A percentile compares a stretch with the other conserved stretches of the same genome.
These are phyloP conservation scores for Aspergillus transmontanensis DNA, from an alignment of 2,329 filamentous ascomycete genomes.

Conservation along the genomic window DNA sequence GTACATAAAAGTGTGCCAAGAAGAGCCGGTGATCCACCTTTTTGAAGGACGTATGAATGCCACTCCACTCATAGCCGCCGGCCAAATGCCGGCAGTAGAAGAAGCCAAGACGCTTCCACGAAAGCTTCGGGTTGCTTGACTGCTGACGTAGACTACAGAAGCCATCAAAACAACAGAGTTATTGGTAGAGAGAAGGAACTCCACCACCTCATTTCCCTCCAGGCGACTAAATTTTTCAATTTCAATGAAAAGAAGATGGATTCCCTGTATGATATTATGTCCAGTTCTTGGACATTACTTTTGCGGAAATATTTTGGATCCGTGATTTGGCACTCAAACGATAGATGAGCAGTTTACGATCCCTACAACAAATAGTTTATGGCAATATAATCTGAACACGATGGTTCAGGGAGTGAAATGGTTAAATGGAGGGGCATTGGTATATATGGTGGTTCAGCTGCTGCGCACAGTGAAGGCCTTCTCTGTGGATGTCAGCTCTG, in stretches of 20 bases:
- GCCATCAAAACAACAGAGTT: background rate
- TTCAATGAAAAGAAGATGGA: background rate
- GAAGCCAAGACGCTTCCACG: conserved; percentile 1
- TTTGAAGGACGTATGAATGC: background rate
- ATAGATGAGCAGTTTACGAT: background rate
- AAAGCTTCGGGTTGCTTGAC: conserved; percentile 1
- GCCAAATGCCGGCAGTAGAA: background rate
- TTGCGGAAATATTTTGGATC: background rate
- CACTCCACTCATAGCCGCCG: background rate
- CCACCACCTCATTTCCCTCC: background rate
- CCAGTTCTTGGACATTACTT: background rate
- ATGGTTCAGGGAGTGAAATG: background rate
- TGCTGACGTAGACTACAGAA: conserved; percentile 1
- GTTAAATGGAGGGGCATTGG: background rate
- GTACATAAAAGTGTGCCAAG: background rate
- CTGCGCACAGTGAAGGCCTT: background rate
- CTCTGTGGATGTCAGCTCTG: background rate
- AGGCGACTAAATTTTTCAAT: background rate
- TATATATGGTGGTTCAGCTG: background rate
- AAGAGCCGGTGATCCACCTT: conserved; percentile 1
- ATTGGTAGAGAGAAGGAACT: background rate
- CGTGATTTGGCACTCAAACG: background rate
- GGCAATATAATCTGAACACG: background rate
- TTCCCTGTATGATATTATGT: background rate
- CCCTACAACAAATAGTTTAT: background rate